A percentile compares a stretch with the other conserved stretches of the same genome.
Evolutionary conservation across 2,329 filamentous ascomycete species (phyloP).

Genomic region (Fusarium fujikuroi): DNA sequence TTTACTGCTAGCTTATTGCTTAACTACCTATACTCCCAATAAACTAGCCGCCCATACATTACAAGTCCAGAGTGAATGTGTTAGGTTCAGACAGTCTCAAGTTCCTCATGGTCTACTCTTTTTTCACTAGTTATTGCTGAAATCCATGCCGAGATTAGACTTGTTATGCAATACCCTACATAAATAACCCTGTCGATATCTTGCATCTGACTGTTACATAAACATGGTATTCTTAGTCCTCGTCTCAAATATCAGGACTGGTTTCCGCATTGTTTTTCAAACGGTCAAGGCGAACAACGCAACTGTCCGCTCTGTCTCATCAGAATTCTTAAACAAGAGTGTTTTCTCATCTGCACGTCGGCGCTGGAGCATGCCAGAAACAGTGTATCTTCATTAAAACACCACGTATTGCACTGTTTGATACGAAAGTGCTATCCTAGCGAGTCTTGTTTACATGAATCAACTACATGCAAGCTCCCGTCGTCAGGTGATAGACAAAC

Average conservation of each 20-base stretch:
- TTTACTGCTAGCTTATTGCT: neutral
- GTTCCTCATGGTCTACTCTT: neutral
- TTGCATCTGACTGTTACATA: neutral
- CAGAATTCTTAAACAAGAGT: too few relatives aligned
- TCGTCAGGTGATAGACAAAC: neutral
- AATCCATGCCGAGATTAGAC: neutral
- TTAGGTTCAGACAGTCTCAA: accelerated
- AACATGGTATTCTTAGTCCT: neutral
- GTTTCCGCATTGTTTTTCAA: neutral
- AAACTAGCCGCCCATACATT: neutral
- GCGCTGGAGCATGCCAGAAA: too few relatives aligned
- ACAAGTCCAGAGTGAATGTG: neutral
- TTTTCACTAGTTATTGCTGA: neutral
- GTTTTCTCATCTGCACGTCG: neutral
- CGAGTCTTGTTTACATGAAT: neutral
- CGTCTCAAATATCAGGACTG: neutral
- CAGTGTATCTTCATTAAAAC: accelerated
- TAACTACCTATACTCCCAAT: neutral
- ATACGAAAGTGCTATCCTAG: neutral
- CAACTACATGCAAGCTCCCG: neutral
- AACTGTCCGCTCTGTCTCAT: neutral
- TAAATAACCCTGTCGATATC: neutral
- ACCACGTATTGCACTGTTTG: neutral
- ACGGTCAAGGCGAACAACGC: accelerated
- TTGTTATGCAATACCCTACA: too few relatives aligned